Conservation (phyloP, 2,329 filamentous ascomycete genomes). For the Dichotomopilus funicola region DNA sequence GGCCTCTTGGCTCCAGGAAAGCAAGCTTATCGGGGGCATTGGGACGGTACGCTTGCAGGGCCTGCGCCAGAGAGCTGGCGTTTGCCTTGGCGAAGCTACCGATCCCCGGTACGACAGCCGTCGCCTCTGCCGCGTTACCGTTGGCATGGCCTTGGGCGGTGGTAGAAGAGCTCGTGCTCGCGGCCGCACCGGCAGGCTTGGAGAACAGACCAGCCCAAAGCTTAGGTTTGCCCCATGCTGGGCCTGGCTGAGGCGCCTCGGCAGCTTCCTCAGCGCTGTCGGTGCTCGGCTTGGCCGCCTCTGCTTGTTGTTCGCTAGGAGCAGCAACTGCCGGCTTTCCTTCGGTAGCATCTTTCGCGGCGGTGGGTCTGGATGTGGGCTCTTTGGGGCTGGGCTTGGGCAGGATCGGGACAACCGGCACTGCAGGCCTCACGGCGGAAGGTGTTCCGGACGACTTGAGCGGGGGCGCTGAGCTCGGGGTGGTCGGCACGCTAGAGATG, state of each 20-base stretch:
- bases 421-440: constrained; percentile 27
- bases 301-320: constrained; percentile 7
- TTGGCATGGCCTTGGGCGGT: constrained; percentile 20
- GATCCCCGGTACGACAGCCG: constrained; percentile 23
- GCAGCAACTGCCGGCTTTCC: constrained; percentile 21
- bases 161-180: constrained; percentile 22
- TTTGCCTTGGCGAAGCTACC: constrained; percentile 40
- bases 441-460: constrained; percentile 24
- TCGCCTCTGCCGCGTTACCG: constrained; percentile 20
- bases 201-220: constrained; percentile 36
- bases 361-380: constrained; percentile 19
- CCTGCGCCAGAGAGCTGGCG: constrained; percentile 63
- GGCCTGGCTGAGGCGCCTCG: constrained; percentile 22
- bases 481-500: constrained; percentile 31
- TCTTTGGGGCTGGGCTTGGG: constrained; percentile 36
- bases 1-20: constrained; percentile 85
- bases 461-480: constrained; percentile 30
- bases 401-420: constrained; percentile 42
- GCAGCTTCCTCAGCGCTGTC: constrained; percentile 12
- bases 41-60: constrained; percentile 66
- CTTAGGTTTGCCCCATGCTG: constrained; percentile 32
- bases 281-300: background rate
- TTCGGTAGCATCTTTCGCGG: constrained; percentile 19
- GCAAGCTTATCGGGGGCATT: constrained; percentile 59
- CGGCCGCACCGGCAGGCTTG: constrained; percentile 22